These are phyloP conservation scores for Neocallimastix lanati DNA, from an alignment of 192 early-diverging fungal genomes.

Conservation along the genomic window DNA sequence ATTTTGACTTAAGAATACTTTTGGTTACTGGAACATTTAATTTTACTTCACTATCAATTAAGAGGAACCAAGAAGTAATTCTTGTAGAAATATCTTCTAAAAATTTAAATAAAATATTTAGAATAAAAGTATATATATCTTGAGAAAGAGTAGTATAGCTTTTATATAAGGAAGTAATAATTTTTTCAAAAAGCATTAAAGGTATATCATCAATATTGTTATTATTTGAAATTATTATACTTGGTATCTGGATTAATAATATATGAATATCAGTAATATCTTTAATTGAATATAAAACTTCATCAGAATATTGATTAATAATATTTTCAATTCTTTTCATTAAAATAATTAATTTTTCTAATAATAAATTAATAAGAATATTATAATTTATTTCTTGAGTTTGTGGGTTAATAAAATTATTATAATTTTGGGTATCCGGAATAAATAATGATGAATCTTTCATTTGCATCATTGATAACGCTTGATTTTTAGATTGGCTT, in stretches of 20 bases:
- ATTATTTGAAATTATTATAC: not conserved
- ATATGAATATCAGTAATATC: not conserved
- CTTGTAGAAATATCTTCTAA: not conserved
- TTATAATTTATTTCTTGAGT: not conserved
- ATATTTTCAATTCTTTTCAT: not conserved
- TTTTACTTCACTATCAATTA: constrained; percentile 9
- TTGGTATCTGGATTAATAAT: not conserved
- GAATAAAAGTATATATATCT: not conserved
- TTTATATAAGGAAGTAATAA: not conserved
- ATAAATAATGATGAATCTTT: not conserved
- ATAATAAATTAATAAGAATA: not conserved
- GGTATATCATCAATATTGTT: not conserved
- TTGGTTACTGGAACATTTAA: constrained; percentile 70
- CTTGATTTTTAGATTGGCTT: not conserved
- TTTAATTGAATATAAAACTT: not conserved
- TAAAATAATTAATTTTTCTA: not conserved
- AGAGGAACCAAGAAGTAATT: not conserved
- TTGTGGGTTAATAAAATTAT: not conserved
- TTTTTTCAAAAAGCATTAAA: not conserved
- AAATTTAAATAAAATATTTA: not conserved
- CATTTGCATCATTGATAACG: not conserved
- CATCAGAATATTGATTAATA: not conserved
- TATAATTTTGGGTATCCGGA: not conserved
- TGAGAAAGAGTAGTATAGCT: not conserved
- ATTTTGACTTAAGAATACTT: constrained; percentile 56